phyloP scores from a whole-genome alignment of 805 yeast species.

The Myxozyma neotropica region DNA sequence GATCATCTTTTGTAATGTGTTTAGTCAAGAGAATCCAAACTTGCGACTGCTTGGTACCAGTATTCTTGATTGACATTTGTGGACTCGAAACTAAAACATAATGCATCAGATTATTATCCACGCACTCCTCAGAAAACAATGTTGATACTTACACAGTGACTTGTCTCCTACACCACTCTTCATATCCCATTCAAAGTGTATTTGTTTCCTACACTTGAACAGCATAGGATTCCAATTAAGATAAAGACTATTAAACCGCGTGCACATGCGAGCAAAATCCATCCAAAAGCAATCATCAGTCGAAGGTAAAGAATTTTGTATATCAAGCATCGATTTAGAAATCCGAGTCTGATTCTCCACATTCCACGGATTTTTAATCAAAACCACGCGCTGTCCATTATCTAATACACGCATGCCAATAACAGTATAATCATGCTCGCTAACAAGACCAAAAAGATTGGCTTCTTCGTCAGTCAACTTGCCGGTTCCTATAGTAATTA shows the following conservation, averaged over 20 bases:
- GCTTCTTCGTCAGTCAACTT: slow-evolving; percentile 41
- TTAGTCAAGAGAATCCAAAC: slow-evolving; percentile 26
- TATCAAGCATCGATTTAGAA: not conserved
- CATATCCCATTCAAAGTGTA: slow-evolving; percentile 25
- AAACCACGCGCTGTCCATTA: slow-evolving; percentile 35
- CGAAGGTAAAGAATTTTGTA: slow-evolving; percentile 9
- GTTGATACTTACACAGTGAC: slow-evolving; percentile 9
- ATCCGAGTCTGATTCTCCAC: slow-evolving; percentile 3
- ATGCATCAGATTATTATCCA: too few species aligned
- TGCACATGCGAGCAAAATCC: slow-evolving; percentile 41
- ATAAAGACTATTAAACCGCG: slow-evolving; percentile 56
- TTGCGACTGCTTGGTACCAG: not conserved
- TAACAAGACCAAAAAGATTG: slow-evolving; percentile 47
- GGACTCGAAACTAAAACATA: slow-evolving; percentile 23
- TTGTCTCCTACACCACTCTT: not conserved
- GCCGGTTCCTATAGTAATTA: slow-evolving; percentile 74
- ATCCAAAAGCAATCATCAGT: slow-evolving; percentile 36
- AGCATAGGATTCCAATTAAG: slow-evolving; percentile 62
- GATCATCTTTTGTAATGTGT: slow-evolving; percentile 13
- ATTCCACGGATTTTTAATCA: slow-evolving; percentile 54
- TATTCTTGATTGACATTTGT: slow-evolving; percentile 22
- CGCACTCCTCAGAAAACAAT: not conserved
- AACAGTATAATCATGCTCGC: slow-evolving; percentile 74
- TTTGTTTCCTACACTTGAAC: slow-evolving; percentile 14
- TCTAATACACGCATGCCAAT: slow-evolving; percentile 43